Evolutionary conservation across 2,329 filamentous ascomycete species (phyloP).

Genomic region (Blastomyces percursus): DNA sequence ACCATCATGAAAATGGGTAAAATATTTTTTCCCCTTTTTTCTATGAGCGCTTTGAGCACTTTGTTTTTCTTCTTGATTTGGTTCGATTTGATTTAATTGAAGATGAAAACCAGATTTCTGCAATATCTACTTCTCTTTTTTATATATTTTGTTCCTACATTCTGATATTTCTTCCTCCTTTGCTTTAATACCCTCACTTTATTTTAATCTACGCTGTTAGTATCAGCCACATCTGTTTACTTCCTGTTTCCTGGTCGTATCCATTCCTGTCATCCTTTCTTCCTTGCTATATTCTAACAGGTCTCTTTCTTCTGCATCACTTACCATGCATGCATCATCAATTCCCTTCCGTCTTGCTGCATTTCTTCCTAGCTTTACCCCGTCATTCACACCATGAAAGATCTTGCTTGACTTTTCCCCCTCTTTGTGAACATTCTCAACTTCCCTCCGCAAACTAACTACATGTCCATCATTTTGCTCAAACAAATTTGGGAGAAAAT

Average conservation of each 20-base stretch:
- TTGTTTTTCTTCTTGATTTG: not conserved
- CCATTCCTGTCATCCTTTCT: not conserved
- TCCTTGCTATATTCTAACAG: not conserved
- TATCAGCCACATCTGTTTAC: not conserved
- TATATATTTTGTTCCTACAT: not conserved
- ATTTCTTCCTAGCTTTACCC: too few relatives aligned
- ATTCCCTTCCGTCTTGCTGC: too few relatives aligned
- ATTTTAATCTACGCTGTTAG: not conserved
- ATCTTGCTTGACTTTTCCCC: too few relatives aligned
- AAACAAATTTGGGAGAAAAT: too few relatives aligned
- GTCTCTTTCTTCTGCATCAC: too few relatives aligned
- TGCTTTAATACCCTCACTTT: not conserved
- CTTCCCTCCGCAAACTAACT: too few relatives aligned
- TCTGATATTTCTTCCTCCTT: not conserved
- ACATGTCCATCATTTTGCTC: too few relatives aligned
- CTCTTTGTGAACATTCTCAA: too few relatives aligned
- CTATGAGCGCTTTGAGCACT: not conserved
- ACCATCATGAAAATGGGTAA: slow-evolving; percentile 10
- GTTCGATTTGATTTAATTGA: not conserved
- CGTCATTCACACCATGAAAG: not conserved
- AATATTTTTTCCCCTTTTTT: slow-evolving; percentile 8
- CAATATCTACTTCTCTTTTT: not conserved
- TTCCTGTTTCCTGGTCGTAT: not conserved
- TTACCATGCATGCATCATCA: not conserved
- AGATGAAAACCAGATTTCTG: not conserved